A percentile compares a stretch with the other conserved stretches of the same genome.
phyloP scores from a whole-genome alignment of 768 basidiomycete genomes.

The Suillus luteus region DNA sequence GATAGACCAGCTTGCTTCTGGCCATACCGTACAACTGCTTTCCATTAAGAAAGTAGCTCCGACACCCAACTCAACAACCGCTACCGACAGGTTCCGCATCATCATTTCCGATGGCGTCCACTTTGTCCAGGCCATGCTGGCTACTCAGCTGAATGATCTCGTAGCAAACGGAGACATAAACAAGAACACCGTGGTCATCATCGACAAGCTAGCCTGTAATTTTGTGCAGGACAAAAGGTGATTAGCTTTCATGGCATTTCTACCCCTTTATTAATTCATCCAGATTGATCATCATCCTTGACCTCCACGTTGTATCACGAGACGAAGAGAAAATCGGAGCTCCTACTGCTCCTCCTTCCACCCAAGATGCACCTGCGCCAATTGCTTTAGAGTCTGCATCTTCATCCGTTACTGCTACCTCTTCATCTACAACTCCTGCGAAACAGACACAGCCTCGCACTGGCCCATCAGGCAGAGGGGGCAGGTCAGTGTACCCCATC shows the following conservation, averaged over 20 bases:
- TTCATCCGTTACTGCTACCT: conserved; percentile 29
- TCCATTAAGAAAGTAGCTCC: conserved; percentile 75
- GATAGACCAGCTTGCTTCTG: conserved; percentile 31
- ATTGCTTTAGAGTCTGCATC: conserved; percentile 29
- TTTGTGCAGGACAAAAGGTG: conserved; percentile 84
- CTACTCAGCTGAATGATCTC: conserved; percentile 82
- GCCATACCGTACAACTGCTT: conserved; percentile 73
- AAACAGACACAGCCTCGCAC: conserved; percentile 15
- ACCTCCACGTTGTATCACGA: conserved; percentile 55
- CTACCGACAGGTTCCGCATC: conserved; percentile 67
- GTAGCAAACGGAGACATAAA: conserved; percentile 63
- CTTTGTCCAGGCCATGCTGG: conserved; percentile 93
- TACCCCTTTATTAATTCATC: conserved; percentile 9
- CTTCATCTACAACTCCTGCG: conserved; percentile 22
- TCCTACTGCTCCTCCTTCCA: conserved; percentile 42
- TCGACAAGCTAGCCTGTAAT: conserved; percentile 82
- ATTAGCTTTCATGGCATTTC: conserved; percentile 23
- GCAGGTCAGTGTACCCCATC: conserved; percentile 69
- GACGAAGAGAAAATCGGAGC: conserved; percentile 75
- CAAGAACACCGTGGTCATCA: conserved; percentile 66
- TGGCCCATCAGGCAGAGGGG: conserved; percentile 19
- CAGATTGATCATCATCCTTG: conserved; percentile 83
- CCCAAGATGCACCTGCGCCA: conserved; percentile 32
- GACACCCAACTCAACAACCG: conserved; percentile 29
- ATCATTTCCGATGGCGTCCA: conserved; percentile 89